Conservation (phyloP, 1,139 yeast species). For the Blastobotrys proliferans region DNA sequence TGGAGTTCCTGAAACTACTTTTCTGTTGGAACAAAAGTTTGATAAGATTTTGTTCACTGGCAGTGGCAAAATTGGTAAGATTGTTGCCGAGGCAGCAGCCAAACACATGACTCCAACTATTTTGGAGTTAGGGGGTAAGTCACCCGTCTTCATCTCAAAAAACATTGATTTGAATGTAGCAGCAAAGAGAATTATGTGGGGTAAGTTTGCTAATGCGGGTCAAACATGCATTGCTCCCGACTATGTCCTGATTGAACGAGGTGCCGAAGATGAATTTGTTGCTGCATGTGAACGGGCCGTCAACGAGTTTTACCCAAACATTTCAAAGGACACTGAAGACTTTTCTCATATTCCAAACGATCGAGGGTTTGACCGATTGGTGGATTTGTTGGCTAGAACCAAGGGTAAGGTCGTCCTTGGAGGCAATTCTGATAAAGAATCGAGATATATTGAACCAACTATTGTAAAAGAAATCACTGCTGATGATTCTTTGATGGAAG, state of each 20-base stretch:
- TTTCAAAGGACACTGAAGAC: slow-evolving; percentile 34
- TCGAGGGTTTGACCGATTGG: slow-evolving; percentile 52
- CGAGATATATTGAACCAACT: slow-evolving; percentile 70
- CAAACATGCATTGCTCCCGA: slow-evolving; percentile 92
- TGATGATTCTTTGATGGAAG: slow-evolving; percentile 68
- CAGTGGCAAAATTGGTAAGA: slow-evolving; percentile 66
- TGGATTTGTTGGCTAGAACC: slow-evolving; percentile 45
- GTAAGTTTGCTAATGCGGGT: slow-evolving; percentile 76
- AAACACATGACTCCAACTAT: slow-evolving; percentile 75
- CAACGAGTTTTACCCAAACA: slow-evolving; percentile 45
- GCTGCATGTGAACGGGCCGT: slow-evolving; percentile 43
- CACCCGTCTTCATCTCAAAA: slow-evolving; percentile 70
- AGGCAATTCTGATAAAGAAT: slow-evolving; percentile 44
- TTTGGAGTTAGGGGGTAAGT: slow-evolving; percentile 91
- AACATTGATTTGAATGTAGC: slow-evolving; percentile 45
- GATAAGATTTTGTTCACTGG: slow-evolving; percentile 91
- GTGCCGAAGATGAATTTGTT: slow-evolving; percentile 52
- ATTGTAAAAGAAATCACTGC: slow-evolving; percentile 57
- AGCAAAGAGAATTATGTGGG: slow-evolving; percentile 73
- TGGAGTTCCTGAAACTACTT: slow-evolving; percentile 64
- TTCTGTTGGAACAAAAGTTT: slow-evolving; percentile 59
- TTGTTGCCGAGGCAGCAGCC: slow-evolving; percentile 79
- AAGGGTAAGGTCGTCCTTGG: slow-evolving; percentile 58
- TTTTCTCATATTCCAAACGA: slow-evolving; percentile 64
- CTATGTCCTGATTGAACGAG: slow-evolving; percentile 63